A percentile compares a stretch with the other conserved stretches of the same genome.
These are phyloP conservation scores for Jamesozyma piceae DNA, from an alignment of 805 yeast genomes.

Conservation along the genomic window DNA sequence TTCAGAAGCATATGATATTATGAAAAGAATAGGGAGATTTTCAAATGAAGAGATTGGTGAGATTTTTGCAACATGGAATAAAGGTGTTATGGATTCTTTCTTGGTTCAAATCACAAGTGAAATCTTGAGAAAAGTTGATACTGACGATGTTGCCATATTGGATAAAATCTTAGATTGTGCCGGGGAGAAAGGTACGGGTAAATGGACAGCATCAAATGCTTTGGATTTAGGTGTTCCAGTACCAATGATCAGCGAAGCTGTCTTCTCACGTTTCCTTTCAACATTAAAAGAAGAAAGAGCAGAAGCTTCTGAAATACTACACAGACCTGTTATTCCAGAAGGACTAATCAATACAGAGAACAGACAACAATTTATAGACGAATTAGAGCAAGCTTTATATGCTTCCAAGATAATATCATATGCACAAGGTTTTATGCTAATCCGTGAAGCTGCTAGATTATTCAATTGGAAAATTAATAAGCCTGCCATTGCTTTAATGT, in stretches of 20 bases:
- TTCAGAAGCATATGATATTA: conserved; percentile 92
- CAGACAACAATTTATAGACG: conserved; percentile 77
- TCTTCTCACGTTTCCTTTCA: conserved; percentile 90
- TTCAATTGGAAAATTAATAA: conserved; percentile 95
- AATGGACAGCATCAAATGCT: conserved; percentile 98
- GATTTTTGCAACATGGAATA: conserved; percentile 89
- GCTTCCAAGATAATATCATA: conserved; percentile 97
- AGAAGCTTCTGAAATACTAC: conserved; percentile 66
- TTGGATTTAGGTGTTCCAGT: conserved; percentile 97
- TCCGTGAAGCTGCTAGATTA: conserved; percentile 95
- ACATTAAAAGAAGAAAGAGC: conserved; percentile 87
- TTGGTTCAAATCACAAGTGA: conserved; percentile 94
- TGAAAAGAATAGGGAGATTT: conserved; percentile 90
- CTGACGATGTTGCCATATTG: conserved; percentile 84
- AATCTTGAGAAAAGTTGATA: conserved; percentile 80
- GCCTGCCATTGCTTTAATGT: conserved; percentile 97
- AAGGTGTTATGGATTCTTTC: conserved; percentile 95
- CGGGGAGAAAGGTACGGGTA: conserved; percentile 99
- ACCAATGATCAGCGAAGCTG: conserved; percentile 97
- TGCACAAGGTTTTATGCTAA: conserved; percentile 99
- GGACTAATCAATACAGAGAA: conserved; percentile 48
- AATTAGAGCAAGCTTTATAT: conserved; percentile 94
- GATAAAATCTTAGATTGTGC: conserved; percentile 96
- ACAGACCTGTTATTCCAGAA: conserved; percentile 66
- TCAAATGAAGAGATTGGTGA: conserved; percentile 86